Evolutionary conservation across 2,329 filamentous ascomycete genomes (phyloP), one percentile per base, ranked within the genome.

Genomic region (Ophiostoma montium): DNA sequence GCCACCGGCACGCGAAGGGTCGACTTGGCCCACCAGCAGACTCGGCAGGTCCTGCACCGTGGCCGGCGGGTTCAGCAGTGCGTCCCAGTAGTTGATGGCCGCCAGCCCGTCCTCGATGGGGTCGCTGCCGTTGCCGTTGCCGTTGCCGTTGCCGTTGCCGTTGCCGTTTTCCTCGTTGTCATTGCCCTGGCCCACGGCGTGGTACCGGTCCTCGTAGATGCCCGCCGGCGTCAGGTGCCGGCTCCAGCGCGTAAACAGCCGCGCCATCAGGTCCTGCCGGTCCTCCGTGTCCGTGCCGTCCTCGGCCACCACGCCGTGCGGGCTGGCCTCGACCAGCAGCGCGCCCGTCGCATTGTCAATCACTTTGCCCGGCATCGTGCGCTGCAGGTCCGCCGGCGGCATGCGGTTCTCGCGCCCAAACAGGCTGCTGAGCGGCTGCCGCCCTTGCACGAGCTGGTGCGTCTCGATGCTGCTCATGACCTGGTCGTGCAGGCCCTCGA

Each of bases 401-500:
- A 86, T 79, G 49, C 74, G 70, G 1, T 82, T 82, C 52, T 86
- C 82, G 39, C 86, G 78, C 1, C 84, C 84, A 53, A 88, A 88
- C 45, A 78, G 65, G 55, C 78, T 78, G 60, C 84, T 89, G 42
- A 90, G 72, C 0, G 86, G 85, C 57, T 87, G 83, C 38, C 84
- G 76, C 47, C 82, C 79, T 13, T 80, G 75, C 12, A 92, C 76
- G 7, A 94, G 75, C 57, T 90, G 83, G 51, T 84, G 79, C 11
- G 85, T 80, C 56, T 88, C 81, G 18, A 78, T 80, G 52, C 84
- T 84, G 35, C 85, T 76, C 62, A 86, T 78, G 48, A 84, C 75
- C 59, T 89, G 84, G 53, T 89, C 84, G 58, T 89, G 84, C 54
- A 88, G 72, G 2, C 80, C 80, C 50, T 85, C 80, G 6, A 90